Base-by-base conservation (phyloP, 2,329 filamentous ascomycete species). In the Alternaria gaisen region DNA sequence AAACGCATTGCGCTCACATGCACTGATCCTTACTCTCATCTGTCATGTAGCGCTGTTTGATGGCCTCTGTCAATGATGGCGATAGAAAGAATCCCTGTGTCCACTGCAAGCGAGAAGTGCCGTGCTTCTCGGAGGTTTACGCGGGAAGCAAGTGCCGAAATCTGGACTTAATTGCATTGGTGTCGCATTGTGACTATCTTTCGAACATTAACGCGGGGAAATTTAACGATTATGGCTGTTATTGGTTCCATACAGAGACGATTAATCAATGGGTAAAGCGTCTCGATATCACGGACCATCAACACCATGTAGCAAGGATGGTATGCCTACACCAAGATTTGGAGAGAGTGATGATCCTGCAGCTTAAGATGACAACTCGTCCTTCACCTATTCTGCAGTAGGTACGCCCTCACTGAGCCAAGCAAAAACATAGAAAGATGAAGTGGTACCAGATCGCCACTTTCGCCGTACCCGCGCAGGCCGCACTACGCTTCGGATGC, bases 401-500 rank as follows among this genome's bases (percentile, higher is more conserved):
- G 32, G 10, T 44, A 18, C n/a, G 28, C 40, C 12, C 24, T 47
- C 9, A 34, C 64, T 44, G 18, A 20, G 12, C 32, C 38, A 53
- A 24, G 43, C 44, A 18, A 20, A 47, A 28, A 46, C 3, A 40
- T n/a, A 53, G 38, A 24, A 67, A 46, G 4, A 72, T 72, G 68
- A 74, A 65, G 64, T 65, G 59, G 48, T 58, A 61, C 41, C 56
- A 59, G 30, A 58, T 70, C 24, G 41, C 56, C 16, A 50, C 66
- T 56, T 64, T 66, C 24, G 56, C 57, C 38, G 59, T 48, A 42
- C 66, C 67, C 18, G 62, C 65, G 18, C 65, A 71, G 48, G 70
- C 70, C 8, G 64, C 64, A 28, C 63, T 73, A 48, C 65, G 70
- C 18, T 74, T 73, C 50, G 66, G 68, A 48, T 72, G 69, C 56